phyloP scores from a whole-genome alignment of 352 stramenopile species.

The Albugo laibachii region DNA sequence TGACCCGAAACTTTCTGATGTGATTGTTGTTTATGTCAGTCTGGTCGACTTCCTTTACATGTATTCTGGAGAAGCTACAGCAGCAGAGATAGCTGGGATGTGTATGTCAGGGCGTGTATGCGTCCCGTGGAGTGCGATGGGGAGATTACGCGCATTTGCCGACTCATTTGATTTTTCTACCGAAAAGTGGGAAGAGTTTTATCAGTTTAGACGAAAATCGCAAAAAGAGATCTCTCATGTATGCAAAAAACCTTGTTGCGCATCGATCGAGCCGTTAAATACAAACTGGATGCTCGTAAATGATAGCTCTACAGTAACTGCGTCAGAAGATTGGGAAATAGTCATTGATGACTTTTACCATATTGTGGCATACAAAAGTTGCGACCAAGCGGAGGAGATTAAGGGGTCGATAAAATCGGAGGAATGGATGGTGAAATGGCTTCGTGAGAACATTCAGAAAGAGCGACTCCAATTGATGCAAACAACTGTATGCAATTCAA shows the following conservation, averaged over 20 bases:
- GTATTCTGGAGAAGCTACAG: slow-evolving; percentile 63
- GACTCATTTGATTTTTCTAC: slow-evolving; percentile 73
- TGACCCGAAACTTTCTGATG: slow-evolving; percentile 34
- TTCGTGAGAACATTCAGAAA: too few species aligned
- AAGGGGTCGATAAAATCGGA: too few species aligned
- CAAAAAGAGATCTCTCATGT: slow-evolving; percentile 7
- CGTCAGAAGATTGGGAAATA: too few species aligned
- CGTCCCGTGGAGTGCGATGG: slow-evolving; percentile 60
- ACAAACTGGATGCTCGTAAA: slow-evolving; percentile 64
- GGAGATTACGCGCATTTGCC: slow-evolving; percentile 66
- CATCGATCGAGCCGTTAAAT: slow-evolving; percentile 53
- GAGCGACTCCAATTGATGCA: too few species aligned
- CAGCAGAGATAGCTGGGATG: slow-evolving; percentile 61
- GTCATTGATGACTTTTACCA: too few species aligned
- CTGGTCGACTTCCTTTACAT: slow-evolving; percentile 72
- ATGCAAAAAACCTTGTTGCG: slow-evolving; percentile 41
- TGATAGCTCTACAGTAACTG: slow-evolving; percentile 29
- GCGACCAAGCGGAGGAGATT: too few species aligned
- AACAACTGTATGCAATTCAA: too few species aligned
- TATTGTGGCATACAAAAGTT: too few species aligned
- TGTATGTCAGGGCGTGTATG: slow-evolving; percentile 72
- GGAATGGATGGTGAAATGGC: too few species aligned
- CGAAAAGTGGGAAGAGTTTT: slow-evolving; percentile 67
- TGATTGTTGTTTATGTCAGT: slow-evolving; percentile 50
- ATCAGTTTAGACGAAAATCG: slow-evolving; percentile 17